Evolutionary conservation across 2,329 filamentous ascomycete genomes (phyloP).

Genomic region (Graphiopsis chlorocephala): DNA sequence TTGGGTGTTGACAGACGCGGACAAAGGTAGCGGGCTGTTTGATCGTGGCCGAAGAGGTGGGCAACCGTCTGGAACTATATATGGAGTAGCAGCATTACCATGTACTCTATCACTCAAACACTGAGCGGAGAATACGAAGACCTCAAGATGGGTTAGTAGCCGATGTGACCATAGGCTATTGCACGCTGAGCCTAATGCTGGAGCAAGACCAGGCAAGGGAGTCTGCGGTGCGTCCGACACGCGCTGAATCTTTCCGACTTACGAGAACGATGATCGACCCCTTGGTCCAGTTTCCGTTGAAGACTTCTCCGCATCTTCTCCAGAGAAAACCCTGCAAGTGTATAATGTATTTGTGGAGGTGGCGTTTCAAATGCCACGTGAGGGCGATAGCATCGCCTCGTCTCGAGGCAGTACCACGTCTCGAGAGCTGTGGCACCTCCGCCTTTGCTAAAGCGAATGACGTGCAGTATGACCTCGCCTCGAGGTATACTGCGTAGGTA

Average conservation of each 20-base stretch:
- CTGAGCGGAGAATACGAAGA: background rate
- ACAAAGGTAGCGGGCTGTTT: background rate
- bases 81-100: background rate
- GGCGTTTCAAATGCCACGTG: background rate
- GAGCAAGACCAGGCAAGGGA: background rate
- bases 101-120: background rate
- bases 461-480: background rate
- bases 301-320: constrained; percentile 12
- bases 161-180: constrained; percentile 1
- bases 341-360: background rate
- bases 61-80: background rate
- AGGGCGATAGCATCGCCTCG: background rate
- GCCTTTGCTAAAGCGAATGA: background rate
- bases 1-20: background rate
- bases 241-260: background rate
- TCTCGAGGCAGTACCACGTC: background rate
- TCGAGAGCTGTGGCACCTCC: background rate
- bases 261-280: background rate
- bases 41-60: background rate
- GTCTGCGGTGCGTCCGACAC: background rate
- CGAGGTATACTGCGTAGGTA: background rate
- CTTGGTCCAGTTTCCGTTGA: background rate
- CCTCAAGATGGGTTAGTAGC: background rate
- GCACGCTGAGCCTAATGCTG: background rate
- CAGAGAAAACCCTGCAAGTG: background rate